Percentiles rank a stretch among this genome's conserved stretches.
Evolutionary conservation across 2,329 filamentous ascomycete genomes (phyloP).

Genomic region (Ceratocystis variospora): DNA sequence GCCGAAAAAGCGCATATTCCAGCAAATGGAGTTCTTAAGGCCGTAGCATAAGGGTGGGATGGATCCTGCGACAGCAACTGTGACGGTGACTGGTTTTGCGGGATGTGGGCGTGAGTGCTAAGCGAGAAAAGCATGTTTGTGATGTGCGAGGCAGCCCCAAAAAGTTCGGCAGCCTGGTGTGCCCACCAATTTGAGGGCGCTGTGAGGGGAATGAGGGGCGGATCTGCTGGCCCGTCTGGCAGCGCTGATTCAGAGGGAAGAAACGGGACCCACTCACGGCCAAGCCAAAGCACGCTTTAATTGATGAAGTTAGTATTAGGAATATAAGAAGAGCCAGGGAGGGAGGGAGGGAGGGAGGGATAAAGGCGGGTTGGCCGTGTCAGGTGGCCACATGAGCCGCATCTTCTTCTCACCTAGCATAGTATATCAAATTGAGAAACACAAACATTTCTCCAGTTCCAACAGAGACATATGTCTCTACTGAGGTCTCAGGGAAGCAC

Average conservation of each 20-base stretch:
- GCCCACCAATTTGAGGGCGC: constrained; percentile 31
- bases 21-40: constrained; percentile 30
- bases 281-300: constrained; percentile 30
- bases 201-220: constrained; percentile 28
- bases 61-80: not conserved
- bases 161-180: constrained; percentile 28
- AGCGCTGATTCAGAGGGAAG: constrained; percentile 27
- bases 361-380: not conserved
- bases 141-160: constrained; percentile 22
- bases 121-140: constrained; percentile 8
- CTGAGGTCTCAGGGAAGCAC: constrained; percentile 28
- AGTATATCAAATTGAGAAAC: constrained; percentile 33
- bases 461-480: constrained; percentile 29
- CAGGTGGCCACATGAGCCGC: not conserved
- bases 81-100: not conserved
- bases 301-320: not conserved
- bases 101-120: constrained; percentile 21
- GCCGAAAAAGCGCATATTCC: constrained; percentile 36
- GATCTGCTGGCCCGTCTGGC: constrained; percentile 30
- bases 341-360: no score
- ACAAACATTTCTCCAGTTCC: constrained; percentile 31
- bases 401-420: constrained; percentile 27
- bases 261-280: constrained; percentile 34
- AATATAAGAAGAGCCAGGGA: no score
- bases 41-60: not conserved